phyloP scores from a whole-genome alignment of 495 filamentous ascomycete species.

The Aspergillus cavernicola region DNA sequence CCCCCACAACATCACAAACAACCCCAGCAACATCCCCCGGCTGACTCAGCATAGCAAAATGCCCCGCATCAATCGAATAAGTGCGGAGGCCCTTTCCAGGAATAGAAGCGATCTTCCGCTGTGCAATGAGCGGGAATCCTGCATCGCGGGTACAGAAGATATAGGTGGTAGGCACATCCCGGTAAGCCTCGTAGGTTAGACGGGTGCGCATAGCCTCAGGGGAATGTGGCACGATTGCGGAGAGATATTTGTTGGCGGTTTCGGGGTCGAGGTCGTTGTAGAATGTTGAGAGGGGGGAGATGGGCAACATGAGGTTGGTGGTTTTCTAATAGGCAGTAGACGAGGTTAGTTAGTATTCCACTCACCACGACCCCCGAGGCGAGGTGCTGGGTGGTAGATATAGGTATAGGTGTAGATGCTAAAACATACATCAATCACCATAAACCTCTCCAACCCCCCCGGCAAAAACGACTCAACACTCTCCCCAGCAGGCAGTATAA shows the following conservation, averaged over 20 bases:
- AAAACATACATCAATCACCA: neutral
- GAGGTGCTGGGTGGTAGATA: too few relatives aligned
- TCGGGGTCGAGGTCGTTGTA: neutral
- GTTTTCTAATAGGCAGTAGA: too few relatives aligned
- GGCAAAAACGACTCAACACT: neutral
- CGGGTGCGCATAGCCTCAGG: neutral
- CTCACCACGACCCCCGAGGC: too few relatives aligned
- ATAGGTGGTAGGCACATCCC: neutral
- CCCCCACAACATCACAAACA: neutral
- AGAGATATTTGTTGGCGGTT: neutral
- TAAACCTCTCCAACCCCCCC: neutral
- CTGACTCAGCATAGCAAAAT: neutral
- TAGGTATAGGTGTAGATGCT: too few relatives aligned
- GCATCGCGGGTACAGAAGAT: neutral
- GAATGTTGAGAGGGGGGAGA: neutral
- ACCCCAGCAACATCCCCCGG: neutral
- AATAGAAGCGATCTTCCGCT: neutral
- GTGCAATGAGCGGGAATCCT: neutral
- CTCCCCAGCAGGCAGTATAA: neutral
- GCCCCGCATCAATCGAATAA: neutral
- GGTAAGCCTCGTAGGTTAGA: neutral
- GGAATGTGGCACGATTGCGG: neutral
- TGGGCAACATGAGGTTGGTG: neutral
- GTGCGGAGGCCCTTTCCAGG: neutral
- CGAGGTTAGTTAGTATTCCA: too few relatives aligned